A percentile compares a stretch with the other conserved stretches of the same genome.
phyloP scores from a whole-genome alignment of 495 filamentous ascomycete species.

The Lepidopterella palustris region DNA sequence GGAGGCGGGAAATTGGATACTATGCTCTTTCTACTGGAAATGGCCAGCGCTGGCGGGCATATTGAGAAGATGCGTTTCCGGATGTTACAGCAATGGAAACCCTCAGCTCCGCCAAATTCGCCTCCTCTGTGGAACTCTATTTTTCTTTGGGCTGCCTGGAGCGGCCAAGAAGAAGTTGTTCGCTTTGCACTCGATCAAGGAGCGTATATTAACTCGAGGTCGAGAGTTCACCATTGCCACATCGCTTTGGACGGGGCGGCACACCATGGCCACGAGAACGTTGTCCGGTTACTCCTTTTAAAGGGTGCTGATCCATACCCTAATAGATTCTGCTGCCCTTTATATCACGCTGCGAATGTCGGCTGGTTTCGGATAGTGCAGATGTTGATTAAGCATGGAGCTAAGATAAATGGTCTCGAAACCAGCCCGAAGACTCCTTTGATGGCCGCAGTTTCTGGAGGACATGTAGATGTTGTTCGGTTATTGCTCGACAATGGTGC shows the following conservation, averaged over 20 bases:
- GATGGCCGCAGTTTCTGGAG: background rate
- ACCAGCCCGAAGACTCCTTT: background rate
- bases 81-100: background rate
- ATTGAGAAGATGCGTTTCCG: background rate
- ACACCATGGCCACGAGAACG: background rate
- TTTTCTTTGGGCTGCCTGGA: background rate
- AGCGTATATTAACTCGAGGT: background rate
- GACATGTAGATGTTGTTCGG: background rate
- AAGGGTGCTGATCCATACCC: background rate
- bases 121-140: background rate
- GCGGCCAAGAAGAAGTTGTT: background rate
- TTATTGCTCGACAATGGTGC: background rate
- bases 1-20: background rate
- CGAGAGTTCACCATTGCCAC: background rate
- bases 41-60: background rate
- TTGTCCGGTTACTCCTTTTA: background rate
- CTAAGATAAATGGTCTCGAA: background rate
- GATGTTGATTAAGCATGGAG: background rate
- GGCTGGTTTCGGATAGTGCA: background rate
- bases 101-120: background rate
- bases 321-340: background rate
- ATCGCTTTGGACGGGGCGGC: background rate
- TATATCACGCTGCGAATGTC: background rate
- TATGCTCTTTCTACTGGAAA: background rate
- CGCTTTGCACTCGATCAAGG: background rate